Percentiles rank a stretch among this genome's conserved stretches.
phyloP scores from a whole-genome alignment of 1,284 basidiomycete species.

The Singerocomus rubriflavus region DNA sequence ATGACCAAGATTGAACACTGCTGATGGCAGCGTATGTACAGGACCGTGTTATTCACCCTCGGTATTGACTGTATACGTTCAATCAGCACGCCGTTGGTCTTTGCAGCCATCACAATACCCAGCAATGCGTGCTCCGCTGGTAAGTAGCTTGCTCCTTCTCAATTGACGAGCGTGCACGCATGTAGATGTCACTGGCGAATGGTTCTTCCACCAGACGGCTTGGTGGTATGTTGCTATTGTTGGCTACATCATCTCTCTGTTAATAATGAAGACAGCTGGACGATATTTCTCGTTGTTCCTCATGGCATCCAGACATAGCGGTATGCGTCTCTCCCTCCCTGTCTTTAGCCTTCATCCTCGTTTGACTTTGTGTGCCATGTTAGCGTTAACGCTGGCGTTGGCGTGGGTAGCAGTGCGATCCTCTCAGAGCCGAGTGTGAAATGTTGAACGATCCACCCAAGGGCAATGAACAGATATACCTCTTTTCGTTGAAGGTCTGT shows the following conservation, averaged over 20 bases:
- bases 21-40: slow-evolving; percentile 59
- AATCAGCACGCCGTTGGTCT: slow-evolving; percentile 66
- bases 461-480: no score
- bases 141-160: no score
- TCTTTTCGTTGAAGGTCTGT: no score
- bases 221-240: slow-evolving; percentile 63
- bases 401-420: slow-evolving; percentile 71
- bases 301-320: slow-evolving; percentile 55
- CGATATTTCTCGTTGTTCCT: slow-evolving; percentile 76
- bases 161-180: neutral
- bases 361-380: no score
- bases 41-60: neutral
- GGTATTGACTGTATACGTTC: neutral
- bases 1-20: no score
- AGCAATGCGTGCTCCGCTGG: no score
- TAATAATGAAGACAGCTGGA: slow-evolving; percentile 50
- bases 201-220: no score
- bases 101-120: slow-evolving; percentile 54
- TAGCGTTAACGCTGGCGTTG: slow-evolving; percentile 56
- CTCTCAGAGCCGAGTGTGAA: no score
- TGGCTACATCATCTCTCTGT: slow-evolving; percentile 60
- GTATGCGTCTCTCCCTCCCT: no score
- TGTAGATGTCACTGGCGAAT: slow-evolving; percentile 57
- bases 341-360: no score
- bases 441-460: no score